A percentile compares a stretch with the other conserved stretches of the same genome.
phyloP scores from a whole-genome alignment of 148 eudicot genomes.

The Polygonum maritimum region DNA sequence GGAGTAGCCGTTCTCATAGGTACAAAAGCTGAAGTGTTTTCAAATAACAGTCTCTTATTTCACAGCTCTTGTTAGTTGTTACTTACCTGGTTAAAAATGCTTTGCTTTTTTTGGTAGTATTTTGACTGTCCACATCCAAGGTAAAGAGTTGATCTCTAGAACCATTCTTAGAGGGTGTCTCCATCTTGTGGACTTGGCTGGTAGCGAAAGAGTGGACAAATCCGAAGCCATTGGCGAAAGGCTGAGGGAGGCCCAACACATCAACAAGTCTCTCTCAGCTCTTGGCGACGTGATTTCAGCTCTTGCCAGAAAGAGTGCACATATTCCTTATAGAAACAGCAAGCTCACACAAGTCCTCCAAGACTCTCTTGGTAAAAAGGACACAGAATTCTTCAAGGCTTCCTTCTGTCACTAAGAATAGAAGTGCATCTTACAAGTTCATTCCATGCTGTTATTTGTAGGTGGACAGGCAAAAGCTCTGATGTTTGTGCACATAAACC shows the following conservation, averaged over 20 bases:
- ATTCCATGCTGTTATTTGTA: constrained; percentile 10
- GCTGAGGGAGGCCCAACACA: constrained; percentile 89
- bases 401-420: constrained; percentile 2
- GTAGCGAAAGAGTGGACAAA: constrained; percentile 92
- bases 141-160: constrained; percentile 67
- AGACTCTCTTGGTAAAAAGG: constrained; percentile 68
- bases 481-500: constrained; percentile 95
- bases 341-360: constrained; percentile 88
- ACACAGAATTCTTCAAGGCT: background rate
- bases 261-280: constrained; percentile 82
- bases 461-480: constrained; percentile 89
- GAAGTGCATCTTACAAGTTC: background rate
- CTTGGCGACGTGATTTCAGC: constrained; percentile 96
- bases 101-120: background rate
- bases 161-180: constrained; percentile 2
- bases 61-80: background rate
- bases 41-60: background rate
- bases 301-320: constrained; percentile 78
- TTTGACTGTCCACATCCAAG: constrained; percentile 22
- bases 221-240: constrained; percentile 90
- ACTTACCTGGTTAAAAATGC: background rate
- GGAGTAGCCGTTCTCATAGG: constrained; percentile 98
- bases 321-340: constrained; percentile 90
- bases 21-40: constrained; percentile 9
- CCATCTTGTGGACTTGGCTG: constrained; percentile 81